phyloP scores from a whole-genome alignment of 1,139 yeast species.

The Saccharomyces hybrid region DNA sequence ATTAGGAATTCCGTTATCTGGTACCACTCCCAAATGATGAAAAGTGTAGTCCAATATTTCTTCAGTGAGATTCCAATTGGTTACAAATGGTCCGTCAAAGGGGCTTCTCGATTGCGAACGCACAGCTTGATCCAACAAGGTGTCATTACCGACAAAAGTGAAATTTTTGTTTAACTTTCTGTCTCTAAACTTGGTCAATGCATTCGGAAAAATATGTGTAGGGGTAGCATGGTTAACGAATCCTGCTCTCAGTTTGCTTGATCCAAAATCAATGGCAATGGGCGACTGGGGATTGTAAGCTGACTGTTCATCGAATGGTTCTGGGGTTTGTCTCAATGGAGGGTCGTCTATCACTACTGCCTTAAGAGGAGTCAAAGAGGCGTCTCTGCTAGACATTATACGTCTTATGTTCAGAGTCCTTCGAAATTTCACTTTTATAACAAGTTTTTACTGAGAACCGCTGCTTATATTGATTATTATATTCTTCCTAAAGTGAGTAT shows the following conservation, averaged over 20 bases:
- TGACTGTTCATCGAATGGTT: constrained; percentile 41
- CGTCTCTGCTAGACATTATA: constrained; percentile 22
- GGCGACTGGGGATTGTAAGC: constrained; percentile 54
- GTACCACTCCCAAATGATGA: constrained; percentile 63
- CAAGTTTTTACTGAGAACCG: neutral
- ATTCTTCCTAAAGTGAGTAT: neutral
- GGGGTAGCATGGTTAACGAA: constrained; percentile 49
- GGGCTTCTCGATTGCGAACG: constrained; percentile 68
- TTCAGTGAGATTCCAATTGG: constrained; percentile 92
- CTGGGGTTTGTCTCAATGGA: constrained; percentile 35
- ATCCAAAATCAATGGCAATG: constrained; percentile 76
- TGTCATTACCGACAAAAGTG: constrained; percentile 78
- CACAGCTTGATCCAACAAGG: constrained; percentile 59
- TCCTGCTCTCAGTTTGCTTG: constrained; percentile 65
- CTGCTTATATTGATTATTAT: neutral
- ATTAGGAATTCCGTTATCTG: constrained; percentile 46
- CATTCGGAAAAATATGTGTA: constrained; percentile 57
- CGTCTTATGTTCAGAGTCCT: neutral
- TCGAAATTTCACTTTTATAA: neutral
- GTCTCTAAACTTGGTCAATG: constrained; percentile 70
- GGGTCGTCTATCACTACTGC: constrained; percentile 46
- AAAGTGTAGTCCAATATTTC: constrained; percentile 75
- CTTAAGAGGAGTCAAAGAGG: constrained; percentile 40
- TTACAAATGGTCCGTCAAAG: constrained; percentile 75
- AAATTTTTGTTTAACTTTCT: constrained; percentile 57